Conservation (phyloP, 1,284 basidiomycete species). For the Irpex sp. region DNA sequence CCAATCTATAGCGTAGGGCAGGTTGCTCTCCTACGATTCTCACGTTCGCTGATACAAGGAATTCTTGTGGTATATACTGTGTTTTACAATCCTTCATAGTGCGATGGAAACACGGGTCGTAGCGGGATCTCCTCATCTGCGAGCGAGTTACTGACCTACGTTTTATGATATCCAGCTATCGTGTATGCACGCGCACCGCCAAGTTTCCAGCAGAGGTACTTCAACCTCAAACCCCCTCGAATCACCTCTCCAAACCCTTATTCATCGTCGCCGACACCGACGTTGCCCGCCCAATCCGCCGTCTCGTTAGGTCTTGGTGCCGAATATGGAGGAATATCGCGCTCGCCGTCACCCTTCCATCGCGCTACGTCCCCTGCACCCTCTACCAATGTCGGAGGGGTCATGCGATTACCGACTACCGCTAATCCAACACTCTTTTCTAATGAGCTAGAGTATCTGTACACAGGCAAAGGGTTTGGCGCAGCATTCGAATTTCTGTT, state of each 20-base stretch:
- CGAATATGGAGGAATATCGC: conserved; percentile 43
- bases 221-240: conserved; percentile 63
- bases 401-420: conserved; percentile 58
- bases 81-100: background rate
- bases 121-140: background rate
- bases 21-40: background rate
- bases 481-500: conserved; percentile 89
- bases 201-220: conserved; percentile 82
- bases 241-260: conserved; percentile 55
- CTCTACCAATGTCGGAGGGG: conserved; percentile 36
- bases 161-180: conserved; percentile 59
- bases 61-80: background rate
- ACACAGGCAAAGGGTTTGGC: conserved; percentile 84
- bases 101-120: background rate
- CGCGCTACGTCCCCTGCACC: conserved; percentile 42
- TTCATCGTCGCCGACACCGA: conserved; percentile 46
- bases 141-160: background rate
- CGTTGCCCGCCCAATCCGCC: conserved; percentile 55
- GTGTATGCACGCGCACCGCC: conserved; percentile 92
- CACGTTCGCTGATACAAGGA: background rate
- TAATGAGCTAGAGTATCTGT: conserved; percentile 87
- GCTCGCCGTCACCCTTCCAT: conserved; percentile 51
- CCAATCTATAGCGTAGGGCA: background rate
- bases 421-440: conserved; percentile 77
- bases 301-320: conserved; percentile 53